phyloP scores from a whole-genome alignment of 2,329 filamentous ascomycete species.

The Lasiodiplodia citricola region DNA sequence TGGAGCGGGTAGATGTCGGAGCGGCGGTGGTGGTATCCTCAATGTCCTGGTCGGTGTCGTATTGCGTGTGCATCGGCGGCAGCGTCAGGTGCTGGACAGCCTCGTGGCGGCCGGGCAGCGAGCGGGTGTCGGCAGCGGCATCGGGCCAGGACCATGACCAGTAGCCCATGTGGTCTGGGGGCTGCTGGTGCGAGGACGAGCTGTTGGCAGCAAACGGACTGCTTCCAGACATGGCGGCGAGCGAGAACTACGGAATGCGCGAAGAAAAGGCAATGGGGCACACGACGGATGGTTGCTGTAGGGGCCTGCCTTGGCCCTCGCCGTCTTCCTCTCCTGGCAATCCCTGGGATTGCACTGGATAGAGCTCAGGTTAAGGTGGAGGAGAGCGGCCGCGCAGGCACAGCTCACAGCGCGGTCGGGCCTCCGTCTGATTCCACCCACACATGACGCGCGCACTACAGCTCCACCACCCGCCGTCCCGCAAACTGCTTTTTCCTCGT shows the following conservation, averaged over 20 bases:
- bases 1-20: background rate
- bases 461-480: slow-evolving; percentile 18
- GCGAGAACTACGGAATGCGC: slow-evolving; percentile 3
- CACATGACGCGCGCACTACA: slow-evolving; percentile 11
- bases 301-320: background rate
- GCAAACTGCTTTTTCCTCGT: background rate
- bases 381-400: slow-evolving; percentile 5
- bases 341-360: background rate
- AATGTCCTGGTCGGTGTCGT: background rate
- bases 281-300: background rate
- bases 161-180: background rate
- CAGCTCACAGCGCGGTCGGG: slow-evolving; percentile 6
- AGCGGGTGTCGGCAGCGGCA: background rate
- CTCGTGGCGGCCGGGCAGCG: background rate
- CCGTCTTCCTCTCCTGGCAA: slow-evolving; percentile 6
- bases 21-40: background rate
- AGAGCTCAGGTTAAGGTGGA: background rate
- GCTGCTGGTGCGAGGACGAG: background rate
- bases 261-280: background rate
- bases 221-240: slow-evolving; percentile 16
- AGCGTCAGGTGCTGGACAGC: background rate
- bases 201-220: slow-evolving; percentile 4
- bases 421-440: background rate
- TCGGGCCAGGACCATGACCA: slow-evolving; percentile 10
- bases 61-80: background rate